A percentile compares a stretch with the other conserved stretches of the same genome.
These are phyloP conservation scores for Calocybe cyanea DNA, from an alignment of 768 basidiomycete genomes.

Conservation along the genomic window DNA sequence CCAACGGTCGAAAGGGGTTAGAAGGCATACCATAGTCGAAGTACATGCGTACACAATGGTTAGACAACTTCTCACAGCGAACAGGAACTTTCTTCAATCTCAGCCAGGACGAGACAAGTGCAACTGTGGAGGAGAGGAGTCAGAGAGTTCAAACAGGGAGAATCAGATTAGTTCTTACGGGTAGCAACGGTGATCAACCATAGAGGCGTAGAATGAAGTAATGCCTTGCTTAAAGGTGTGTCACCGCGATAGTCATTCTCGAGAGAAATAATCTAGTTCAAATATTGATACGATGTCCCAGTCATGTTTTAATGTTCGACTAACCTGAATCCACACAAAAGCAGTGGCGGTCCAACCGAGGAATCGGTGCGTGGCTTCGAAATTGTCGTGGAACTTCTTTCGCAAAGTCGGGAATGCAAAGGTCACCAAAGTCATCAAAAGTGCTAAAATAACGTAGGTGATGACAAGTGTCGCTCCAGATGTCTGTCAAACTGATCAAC, in stretches of 20 bases:
- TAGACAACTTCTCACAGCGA: conserved; percentile 8
- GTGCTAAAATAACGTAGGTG: conserved; percentile 8
- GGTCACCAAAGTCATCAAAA: conserved; percentile 33
- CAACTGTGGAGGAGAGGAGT: not conserved
- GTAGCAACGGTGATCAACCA: conserved; percentile 6
- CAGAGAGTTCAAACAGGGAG: too few species aligned
- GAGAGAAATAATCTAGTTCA: conserved; percentile 41
- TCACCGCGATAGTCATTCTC: conserved; percentile 42
- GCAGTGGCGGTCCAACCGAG: conserved; percentile 41
- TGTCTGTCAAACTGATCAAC: not conserved
- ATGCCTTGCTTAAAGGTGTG: conserved; percentile 2
- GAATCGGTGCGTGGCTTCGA: conserved; percentile 44
- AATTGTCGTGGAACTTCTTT: conserved; percentile 34
- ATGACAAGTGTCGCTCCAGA: conserved; percentile 12
- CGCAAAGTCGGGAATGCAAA: conserved; percentile 39
- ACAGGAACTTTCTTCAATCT: conserved; percentile 11
- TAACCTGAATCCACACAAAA: conserved; percentile 40
- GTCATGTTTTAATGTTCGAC: too few species aligned
- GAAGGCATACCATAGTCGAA: conserved; percentile 6
- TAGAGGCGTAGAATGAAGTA: conserved; percentile 5
- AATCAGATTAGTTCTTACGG: not conserved
- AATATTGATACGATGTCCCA: too few species aligned
- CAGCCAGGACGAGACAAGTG: conserved; percentile 1
- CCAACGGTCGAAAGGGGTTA: not conserved
- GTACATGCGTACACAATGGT: conserved; percentile 8